These are phyloP conservation scores for Scenedesmus sp. DNA, from an alignment of 163 green algal species.

Conservation along the genomic window DNA sequence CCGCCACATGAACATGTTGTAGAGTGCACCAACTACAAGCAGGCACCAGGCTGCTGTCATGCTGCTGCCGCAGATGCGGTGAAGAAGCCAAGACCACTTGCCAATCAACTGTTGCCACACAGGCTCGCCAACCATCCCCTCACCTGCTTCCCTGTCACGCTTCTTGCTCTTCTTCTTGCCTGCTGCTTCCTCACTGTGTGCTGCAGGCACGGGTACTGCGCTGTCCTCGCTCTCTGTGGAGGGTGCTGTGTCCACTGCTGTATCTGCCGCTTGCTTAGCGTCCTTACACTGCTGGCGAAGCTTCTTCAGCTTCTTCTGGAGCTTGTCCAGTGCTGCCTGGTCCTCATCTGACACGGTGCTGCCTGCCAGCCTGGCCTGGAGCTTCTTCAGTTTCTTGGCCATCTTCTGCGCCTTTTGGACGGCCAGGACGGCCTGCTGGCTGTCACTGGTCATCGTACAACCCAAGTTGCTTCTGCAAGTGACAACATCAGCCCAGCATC, in stretches of 20 bases:
- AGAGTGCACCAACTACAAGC: background rate
- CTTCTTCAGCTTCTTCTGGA: slow-evolving; percentile 48
- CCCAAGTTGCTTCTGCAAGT: background rate
- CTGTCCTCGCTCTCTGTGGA: slow-evolving; percentile 48
- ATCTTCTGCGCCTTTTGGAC: slow-evolving; percentile 48
- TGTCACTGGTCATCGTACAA: slow-evolving; percentile 43
- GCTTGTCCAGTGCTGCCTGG: slow-evolving; percentile 31
- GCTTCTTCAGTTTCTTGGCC: slow-evolving; percentile 51
- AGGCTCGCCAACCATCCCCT: background rate
- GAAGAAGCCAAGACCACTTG: too few relatives aligned
- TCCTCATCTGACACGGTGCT: slow-evolving; percentile 24
- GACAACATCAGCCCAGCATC: background rate
- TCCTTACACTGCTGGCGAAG: slow-evolving; percentile 47
- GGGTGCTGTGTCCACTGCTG: background rate
- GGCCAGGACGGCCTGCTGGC: background rate
- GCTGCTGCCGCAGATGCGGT: background rate
- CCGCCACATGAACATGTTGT: background rate
- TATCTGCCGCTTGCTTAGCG: slow-evolving; percentile 16
- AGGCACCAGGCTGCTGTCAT: background rate
- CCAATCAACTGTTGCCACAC: background rate
- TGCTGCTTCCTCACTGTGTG: background rate
- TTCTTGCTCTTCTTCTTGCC: slow-evolving; percentile 57
- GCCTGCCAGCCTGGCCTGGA: slow-evolving; percentile 36
- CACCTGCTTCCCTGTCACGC: slow-evolving; percentile 32
- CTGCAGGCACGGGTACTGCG: slow-evolving; percentile 19